A percentile compares a stretch with the other conserved stretches of the same genome.
These are phyloP conservation scores for Vaucheria bursata DNA, from an alignment of 352 stramenopile genomes.

Conservation along the genomic window DNA sequence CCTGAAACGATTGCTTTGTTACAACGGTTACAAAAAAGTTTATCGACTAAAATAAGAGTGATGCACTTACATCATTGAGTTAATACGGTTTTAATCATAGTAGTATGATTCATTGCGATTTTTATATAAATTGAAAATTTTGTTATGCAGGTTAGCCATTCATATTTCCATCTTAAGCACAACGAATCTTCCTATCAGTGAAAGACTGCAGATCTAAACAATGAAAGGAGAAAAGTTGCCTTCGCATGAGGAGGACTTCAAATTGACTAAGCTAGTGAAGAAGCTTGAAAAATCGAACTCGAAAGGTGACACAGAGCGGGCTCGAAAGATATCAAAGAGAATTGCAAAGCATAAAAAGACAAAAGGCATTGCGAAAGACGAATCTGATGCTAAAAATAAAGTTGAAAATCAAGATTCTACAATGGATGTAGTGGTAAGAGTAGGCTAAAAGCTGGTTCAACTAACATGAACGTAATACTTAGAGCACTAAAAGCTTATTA, in stretches of 20 bases:
- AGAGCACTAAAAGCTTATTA: neutral
- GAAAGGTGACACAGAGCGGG: conserved; percentile 29
- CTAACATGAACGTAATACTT: neutral
- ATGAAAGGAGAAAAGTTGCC: too few relatives aligned
- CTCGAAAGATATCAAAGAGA: neutral
- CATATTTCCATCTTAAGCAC: too few relatives aligned
- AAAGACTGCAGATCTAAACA: too few relatives aligned
- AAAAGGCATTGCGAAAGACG: neutral
- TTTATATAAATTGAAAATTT: too few relatives aligned
- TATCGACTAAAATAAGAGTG: too few relatives aligned
- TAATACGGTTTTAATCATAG: too few relatives aligned
- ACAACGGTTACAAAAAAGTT: too few relatives aligned
- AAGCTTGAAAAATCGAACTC: conserved; percentile 19
- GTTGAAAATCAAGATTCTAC: neutral
- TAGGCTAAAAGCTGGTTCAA: neutral
- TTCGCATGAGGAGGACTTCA: neutral
- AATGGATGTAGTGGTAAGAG: neutral
- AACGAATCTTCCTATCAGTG: too few relatives aligned
- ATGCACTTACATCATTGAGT: too few relatives aligned
- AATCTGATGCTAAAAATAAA: neutral
- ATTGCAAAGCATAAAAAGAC: neutral
- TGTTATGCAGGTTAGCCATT: too few relatives aligned
- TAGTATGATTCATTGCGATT: too few relatives aligned
- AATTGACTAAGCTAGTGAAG: conserved; percentile 6
- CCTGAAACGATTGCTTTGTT: too few relatives aligned